Conservation (phyloP, 2,329 filamentous ascomycete species). For the Shiraia bambusicola region DNA sequence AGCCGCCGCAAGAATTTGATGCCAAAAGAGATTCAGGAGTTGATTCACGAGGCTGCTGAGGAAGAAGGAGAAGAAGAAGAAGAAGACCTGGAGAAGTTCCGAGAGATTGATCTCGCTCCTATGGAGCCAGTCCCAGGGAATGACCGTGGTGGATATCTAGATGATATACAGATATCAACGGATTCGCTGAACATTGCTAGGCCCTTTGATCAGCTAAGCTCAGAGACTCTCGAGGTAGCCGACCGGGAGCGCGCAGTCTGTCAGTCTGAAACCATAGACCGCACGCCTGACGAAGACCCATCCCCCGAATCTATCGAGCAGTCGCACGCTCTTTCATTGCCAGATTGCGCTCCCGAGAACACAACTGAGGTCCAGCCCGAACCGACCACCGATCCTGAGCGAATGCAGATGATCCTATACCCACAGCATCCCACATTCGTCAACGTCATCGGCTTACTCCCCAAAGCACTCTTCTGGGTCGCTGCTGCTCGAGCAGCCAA, state of each 20-base stretch:
- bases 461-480: conserved; percentile 28
- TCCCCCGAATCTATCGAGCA: background rate
- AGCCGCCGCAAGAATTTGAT: conserved; percentile 22
- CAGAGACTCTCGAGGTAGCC: too few species aligned
- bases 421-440: conserved; percentile 25
- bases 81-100: conserved; percentile 16
- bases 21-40: conserved; percentile 16
- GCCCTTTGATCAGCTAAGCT: background rate
- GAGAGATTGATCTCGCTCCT: conserved; percentile 24
- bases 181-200: background rate
- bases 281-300: too few species aligned
- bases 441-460: conserved; percentile 28
- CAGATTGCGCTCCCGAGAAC: conserved; percentile 1
- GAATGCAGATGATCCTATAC: conserved; percentile 9
- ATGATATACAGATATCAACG: conserved; percentile 12
- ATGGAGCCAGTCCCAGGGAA: conserved; percentile 20
- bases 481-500: conserved; percentile 10
- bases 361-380: conserved; percentile 1
- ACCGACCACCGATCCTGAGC: background rate
- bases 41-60: conserved; percentile 10
- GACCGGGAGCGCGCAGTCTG: too few species aligned
- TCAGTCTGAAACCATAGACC: too few species aligned
- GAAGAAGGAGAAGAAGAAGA: conserved; percentile 12
- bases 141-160: conserved; percentile 16
- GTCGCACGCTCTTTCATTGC: background rate